Conservation (phyloP, 495 filamentous ascomycete genomes). For the Xylaria flabelliformis region DNA sequence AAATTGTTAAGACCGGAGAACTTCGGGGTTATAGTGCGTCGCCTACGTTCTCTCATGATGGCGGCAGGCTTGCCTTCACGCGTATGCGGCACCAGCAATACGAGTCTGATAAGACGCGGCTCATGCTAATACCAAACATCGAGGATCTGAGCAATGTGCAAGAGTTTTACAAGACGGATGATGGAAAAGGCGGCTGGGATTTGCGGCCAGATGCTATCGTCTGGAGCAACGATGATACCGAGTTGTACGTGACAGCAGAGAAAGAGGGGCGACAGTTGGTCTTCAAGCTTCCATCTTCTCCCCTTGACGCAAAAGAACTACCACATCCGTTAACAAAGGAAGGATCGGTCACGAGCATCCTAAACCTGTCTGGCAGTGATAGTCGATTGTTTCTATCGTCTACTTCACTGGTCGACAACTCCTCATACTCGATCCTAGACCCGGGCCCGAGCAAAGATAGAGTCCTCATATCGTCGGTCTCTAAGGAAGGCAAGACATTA, state of each 20-base stretch:
- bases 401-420: constrained; percentile 72
- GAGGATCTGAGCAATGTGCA: constrained; percentile 64
- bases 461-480: constrained; percentile 67
- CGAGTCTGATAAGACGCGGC: constrained; percentile 84
- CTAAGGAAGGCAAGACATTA: constrained; percentile 71
- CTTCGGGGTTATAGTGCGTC: constrained; percentile 74
- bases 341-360: constrained; percentile 66
- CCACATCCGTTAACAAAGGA: constrained; percentile 64
- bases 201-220: constrained; percentile 67
- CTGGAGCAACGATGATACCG: constrained; percentile 70
- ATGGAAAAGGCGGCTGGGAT: constrained; percentile 72
- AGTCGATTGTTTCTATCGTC: constrained; percentile 67
- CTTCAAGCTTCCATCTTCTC: constrained; percentile 65
- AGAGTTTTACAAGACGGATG: constrained; percentile 66
- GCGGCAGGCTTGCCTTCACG: constrained; percentile 76
- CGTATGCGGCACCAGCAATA: constrained; percentile 82
- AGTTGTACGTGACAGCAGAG: constrained; percentile 71
- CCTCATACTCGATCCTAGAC: constrained; percentile 67
- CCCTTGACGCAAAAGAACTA: constrained; percentile 56
- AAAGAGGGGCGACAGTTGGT: constrained; percentile 67
- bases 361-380: constrained; percentile 53
- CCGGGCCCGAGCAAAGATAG: constrained; percentile 48
- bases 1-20: constrained; percentile 54
- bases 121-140: constrained; percentile 69
- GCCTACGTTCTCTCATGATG: constrained; percentile 79